Conservation (phyloP, 805 yeast genomes). For the Wickerhamiella cacticola region DNA sequence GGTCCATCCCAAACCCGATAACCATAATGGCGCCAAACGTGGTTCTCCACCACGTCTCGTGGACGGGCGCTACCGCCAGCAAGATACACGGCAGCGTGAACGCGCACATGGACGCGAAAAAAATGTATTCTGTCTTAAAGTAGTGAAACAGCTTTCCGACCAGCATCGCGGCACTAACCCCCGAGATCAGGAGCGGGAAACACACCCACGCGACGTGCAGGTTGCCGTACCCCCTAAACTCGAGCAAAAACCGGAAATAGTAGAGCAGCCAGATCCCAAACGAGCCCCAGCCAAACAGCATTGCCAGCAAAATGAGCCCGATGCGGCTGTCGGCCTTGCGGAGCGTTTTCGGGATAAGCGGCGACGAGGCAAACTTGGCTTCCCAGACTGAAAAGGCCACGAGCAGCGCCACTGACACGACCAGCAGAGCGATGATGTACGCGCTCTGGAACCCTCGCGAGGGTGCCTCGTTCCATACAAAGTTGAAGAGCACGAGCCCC, state of each 20-base stretch:
- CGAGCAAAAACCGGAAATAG: slow-evolving; percentile 40
- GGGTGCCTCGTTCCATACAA: slow-evolving; percentile 69
- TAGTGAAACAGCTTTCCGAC: slow-evolving; percentile 40
- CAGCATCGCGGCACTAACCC: slow-evolving; percentile 42
- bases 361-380: slow-evolving; percentile 34
- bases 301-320: slow-evolving; percentile 34
- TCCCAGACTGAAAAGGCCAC: slow-evolving; percentile 41
- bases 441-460: slow-evolving; percentile 52
- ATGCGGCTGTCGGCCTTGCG: slow-evolving; percentile 37
- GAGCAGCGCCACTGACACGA: slow-evolving; percentile 38
- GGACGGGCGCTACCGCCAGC: slow-evolving; percentile 33
- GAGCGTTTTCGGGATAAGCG: slow-evolving; percentile 43
- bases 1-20: slow-evolving; percentile 63
- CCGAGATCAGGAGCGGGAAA: slow-evolving; percentile 39
- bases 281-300: slow-evolving; percentile 63
- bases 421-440: slow-evolving; percentile 45
- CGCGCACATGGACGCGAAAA: slow-evolving; percentile 40
- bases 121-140: slow-evolving; percentile 39
- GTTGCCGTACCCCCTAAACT: slow-evolving; percentile 39
- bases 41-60: slow-evolving; percentile 49
- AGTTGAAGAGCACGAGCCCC: slow-evolving; percentile 52
- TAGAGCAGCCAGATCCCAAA: slow-evolving; percentile 67
- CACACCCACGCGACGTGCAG: slow-evolving; percentile 38
- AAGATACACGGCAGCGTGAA: slow-evolving; percentile 42
- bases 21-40: slow-evolving; percentile 45